phyloP scores from a whole-genome alignment of 2,329 filamentous ascomycete genomes.

The Paraconiothyrium sp. region DNA sequence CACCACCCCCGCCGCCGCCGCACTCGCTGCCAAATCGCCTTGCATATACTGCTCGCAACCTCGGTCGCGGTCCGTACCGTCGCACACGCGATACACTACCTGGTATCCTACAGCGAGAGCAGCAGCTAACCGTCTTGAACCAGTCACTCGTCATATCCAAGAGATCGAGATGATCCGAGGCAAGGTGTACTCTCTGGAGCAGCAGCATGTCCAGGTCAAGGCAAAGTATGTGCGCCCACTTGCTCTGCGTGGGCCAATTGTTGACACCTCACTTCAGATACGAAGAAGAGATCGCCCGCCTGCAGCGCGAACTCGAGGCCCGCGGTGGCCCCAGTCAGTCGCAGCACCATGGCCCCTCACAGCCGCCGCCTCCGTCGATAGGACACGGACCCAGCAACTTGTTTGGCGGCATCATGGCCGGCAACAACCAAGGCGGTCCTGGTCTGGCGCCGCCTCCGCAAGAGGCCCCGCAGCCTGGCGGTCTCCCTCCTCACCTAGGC shows the following conservation, averaged over 20 bases:
- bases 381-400: constrained; percentile 89
- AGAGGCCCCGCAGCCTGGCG: constrained; percentile 67
- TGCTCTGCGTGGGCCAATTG: neutral
- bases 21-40: neutral
- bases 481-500: constrained; percentile 67
- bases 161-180: constrained; percentile 95
- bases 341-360: constrained; percentile 80
- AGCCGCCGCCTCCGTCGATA: constrained; percentile 85
- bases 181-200: constrained; percentile 93
- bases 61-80: neutral
- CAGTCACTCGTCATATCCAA: constrained; percentile 89
- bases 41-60: neutral
- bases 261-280: constrained; percentile 70
- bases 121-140: constrained; percentile 11
- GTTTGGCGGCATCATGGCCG: constrained; percentile 96
- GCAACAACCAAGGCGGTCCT: constrained; percentile 82
- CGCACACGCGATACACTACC: constrained; percentile 1
- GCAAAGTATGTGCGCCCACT: constrained; percentile 73
- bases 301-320: constrained; percentile 87
- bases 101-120: neutral
- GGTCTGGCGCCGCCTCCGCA: constrained; percentile 78
- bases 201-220: constrained; percentile 87
- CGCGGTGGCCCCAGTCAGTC: constrained; percentile 74
- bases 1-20: neutral
- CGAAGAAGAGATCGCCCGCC: constrained; percentile 85